A percentile compares a stretch with the other conserved stretches of the same genome.
phyloP scores from a whole-genome alignment of 805 yeast species.

The Nakazawaea ambrosiae region DNA sequence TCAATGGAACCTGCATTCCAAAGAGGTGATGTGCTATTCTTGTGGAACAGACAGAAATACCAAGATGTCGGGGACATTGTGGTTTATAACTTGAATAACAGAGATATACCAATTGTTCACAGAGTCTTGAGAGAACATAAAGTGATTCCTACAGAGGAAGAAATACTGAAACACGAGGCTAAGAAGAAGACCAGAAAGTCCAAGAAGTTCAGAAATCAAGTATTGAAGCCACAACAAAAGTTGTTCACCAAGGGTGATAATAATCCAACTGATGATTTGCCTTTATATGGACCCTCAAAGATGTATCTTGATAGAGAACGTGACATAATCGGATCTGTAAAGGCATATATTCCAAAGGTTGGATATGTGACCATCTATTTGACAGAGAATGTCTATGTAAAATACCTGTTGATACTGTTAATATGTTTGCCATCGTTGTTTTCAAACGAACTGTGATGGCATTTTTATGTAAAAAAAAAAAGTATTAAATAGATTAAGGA shows the following conservation, averaged over 20 bases:
- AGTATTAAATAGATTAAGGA: too few species aligned
- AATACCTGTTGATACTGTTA: slow-evolving; percentile 66
- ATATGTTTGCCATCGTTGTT: slow-evolving; percentile 8
- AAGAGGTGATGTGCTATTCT: slow-evolving; percentile 87
- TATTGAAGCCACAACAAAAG: slow-evolving; percentile 41
- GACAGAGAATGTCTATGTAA: slow-evolving; percentile 81
- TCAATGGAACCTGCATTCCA: slow-evolving; percentile 99
- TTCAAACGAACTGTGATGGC: slow-evolving; percentile 2
- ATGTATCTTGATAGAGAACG: slow-evolving; percentile 65
- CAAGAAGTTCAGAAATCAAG: slow-evolving; percentile 8
- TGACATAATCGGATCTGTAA: slow-evolving; percentile 88
- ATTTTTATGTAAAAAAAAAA: not conserved
- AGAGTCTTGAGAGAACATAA: slow-evolving; percentile 85
- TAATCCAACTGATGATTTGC: slow-evolving; percentile 85
- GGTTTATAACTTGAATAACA: slow-evolving; percentile 76
- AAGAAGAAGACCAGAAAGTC: slow-evolving; percentile 11
- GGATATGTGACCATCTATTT: slow-evolving; percentile 90
- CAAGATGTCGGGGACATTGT: slow-evolving; percentile 87
- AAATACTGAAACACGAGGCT: slow-evolving; percentile 13
- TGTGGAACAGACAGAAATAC: slow-evolving; percentile 74
- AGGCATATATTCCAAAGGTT: slow-evolving; percentile 80
- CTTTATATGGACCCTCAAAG: slow-evolving; percentile 72
- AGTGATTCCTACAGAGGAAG: slow-evolving; percentile 19
- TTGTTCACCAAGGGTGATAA: slow-evolving; percentile 94
- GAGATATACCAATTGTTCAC: slow-evolving; percentile 93